Evolutionary conservation across 768 basidiomycete species (phyloP), one percentile per base, ranked within the genome.

Genomic region (Brasilioporus rufonigricans): DNA sequence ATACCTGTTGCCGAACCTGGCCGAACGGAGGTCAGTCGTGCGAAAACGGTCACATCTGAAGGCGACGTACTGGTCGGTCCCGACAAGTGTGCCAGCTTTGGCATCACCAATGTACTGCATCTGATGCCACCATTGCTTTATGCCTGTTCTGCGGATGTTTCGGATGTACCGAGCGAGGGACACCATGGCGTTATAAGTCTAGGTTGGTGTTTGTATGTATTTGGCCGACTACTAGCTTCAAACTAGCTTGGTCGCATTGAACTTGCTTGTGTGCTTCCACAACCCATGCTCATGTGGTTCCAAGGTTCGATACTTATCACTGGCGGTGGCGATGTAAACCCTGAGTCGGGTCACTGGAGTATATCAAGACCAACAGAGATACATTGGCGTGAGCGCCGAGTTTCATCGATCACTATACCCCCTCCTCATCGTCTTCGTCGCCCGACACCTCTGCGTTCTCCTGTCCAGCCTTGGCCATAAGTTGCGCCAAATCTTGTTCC

Each of bases 361-460:
- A n/a, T n/a, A n/a, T n/a, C n/a, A n/a, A n/a, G n/a, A n/a, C n/a
- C n/a, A n/a, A n/a, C n/a, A n/a, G n/a, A n/a, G n/a, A n/a, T n/a
- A n/a, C n/a, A n/a, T n/a, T n/a, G n/a, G n/a, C n/a, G n/a, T n/a
- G n/a, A n/a, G n/a, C n/a, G n/a, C n/a, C n/a, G n/a, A n/a, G n/a
- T n/a, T n/a, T n/a, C n/a, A n/a, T n/a, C n/a, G n/a, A n/a, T 14
- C 26, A 27, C 43, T 44, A 44, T 4, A 10, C 9, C 14, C 16
- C 77, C 13, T 82, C 88, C 7, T 91, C 89, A 1, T 90, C 93
- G 44, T 89, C 87, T 61, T 96, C 93, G 70, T 98, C 93, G 50
- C 95, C 96, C 14, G 92, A 93, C 1, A 98, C 92, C 67, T 99
- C 95, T 5, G 87, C 91, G 69, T 99, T 99, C 75, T 97, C 96